Evolutionary conservation across 192 early-diverging fungal species (phyloP).

Genomic region (Spinellus fusiger): DNA sequence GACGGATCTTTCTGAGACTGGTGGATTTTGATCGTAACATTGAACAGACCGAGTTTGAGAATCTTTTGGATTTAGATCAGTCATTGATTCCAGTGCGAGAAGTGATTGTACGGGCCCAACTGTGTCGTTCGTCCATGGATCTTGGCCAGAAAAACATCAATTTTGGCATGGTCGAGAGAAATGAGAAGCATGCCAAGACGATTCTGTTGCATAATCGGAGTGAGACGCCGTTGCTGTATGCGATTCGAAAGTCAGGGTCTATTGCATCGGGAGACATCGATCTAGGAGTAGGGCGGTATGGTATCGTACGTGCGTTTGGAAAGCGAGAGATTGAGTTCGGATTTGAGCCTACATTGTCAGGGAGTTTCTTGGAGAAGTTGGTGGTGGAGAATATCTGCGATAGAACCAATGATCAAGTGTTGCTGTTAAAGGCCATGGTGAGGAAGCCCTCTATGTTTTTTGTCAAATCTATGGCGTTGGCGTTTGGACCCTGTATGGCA

Average conservation of each 20-base stretch:
- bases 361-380: conserved; percentile 80
- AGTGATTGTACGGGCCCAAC: conserved; percentile 79
- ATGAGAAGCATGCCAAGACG: conserved; percentile 78
- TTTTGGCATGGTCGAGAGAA: conserved; percentile 87
- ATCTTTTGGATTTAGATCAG: conserved; percentile 50
- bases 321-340: conserved; percentile 90
- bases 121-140: conserved; percentile 84
- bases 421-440: conserved; percentile 87
- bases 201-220: conserved; percentile 88
- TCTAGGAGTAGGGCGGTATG: conserved; percentile 72
- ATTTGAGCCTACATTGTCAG: conserved; percentile 87
- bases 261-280: conserved; percentile 89
- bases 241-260: conserved; percentile 89
- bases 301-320: conserved; percentile 85
- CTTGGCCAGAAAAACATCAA: conserved; percentile 96
- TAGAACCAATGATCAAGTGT: conserved; percentile 66
- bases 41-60: conserved; percentile 74
- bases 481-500: conserved; percentile 69
- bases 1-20: conserved; percentile 75
- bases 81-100: conserved; percentile 79
- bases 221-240: conserved; percentile 85
- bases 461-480: conserved; percentile 63
- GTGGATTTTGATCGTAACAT: conserved; percentile 85
- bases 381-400: conserved; percentile 88
- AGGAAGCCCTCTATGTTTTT: conserved; percentile 83